Base-by-base conservation (phyloP, 2,329 filamentous ascomycete genomes). In the Colletotrichum sp. region DNA sequence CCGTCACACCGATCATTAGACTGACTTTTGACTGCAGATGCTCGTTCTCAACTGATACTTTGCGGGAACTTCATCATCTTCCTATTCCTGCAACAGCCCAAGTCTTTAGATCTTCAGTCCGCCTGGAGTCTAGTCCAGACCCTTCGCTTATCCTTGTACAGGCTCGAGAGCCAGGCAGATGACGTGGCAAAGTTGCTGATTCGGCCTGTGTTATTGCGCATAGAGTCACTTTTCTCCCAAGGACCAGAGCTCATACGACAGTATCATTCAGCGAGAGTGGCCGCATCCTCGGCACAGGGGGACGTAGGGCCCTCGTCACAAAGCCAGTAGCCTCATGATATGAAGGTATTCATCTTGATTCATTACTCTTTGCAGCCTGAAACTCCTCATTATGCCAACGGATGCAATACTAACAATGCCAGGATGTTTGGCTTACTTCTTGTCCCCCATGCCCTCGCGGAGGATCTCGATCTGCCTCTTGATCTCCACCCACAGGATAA, bases 381-480 rank as follows among this genome's bases (percentile, higher is more conserved):
- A 52, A 52, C 43, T 32, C 13, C 34, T 24, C 16, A 67, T 10
- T 57, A 58, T 58, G 28, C 65, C 26, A 55, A 67, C n/a, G n/a
- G 12, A 52, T 52, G 43, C 30, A 28, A 67, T 10, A 58, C 48
- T 30, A 12, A 57, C 48, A 28, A 52, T 52, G 43, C 65, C 15
- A 55, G 15, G 8, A 67, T 2, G 13, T 10, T 21, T 16, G 16
- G 26, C 16, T 64, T 64, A 75, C 8, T 70, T 67, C 34, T 83
- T 80, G 7, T 84, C 82, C 5, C 88, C 88, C 85, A 94, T 89
- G 28, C 93, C 91, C 71, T 92, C 88, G 57, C 91, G 88, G 36
- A 94, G 83, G 43, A 90, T 89, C 72, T 88, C 86, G 71, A 94
- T 86, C 82, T 94, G 92, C 81, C 90, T 91, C 86, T 92, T 90